Conservation (phyloP, 1,284 basidiomycete genomes). For the Naganishia liquefaciens region DNA sequence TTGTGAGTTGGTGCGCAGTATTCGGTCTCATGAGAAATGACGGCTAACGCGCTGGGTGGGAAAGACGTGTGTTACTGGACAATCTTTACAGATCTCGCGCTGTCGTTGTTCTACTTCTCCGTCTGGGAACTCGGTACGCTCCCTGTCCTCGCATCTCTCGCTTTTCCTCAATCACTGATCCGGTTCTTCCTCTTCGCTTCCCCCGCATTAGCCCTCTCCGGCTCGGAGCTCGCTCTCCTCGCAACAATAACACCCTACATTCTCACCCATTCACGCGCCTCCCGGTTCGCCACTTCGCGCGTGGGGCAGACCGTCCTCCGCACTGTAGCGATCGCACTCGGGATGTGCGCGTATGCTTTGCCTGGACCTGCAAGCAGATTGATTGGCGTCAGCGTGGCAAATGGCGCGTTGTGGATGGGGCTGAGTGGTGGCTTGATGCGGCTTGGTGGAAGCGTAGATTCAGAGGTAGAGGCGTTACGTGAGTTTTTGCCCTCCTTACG, state of each 20-base stretch:
- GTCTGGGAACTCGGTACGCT: slow-evolving; percentile 75
- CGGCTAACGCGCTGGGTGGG: background rate
- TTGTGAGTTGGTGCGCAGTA: slow-evolving; percentile 54
- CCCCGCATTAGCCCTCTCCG: slow-evolving; percentile 55
- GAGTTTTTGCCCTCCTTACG: slow-evolving; percentile 42
- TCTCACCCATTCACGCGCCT: slow-evolving; percentile 58
- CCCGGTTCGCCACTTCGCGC: slow-evolving; percentile 57
- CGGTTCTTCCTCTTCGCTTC: background rate
- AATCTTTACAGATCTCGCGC: slow-evolving; percentile 75
- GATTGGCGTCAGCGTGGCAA: slow-evolving; percentile 62
- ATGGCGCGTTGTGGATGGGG: slow-evolving; percentile 59
- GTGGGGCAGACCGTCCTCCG: slow-evolving; percentile 60
- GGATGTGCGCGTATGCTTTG: slow-evolving; percentile 64
- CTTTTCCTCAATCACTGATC: too few species aligned
- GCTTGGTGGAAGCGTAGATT: slow-evolving; percentile 56
- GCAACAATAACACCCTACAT: slow-evolving; percentile 68
- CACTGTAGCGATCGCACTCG: slow-evolving; percentile 59
- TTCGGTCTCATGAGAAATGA: background rate
- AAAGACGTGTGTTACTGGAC: slow-evolving; percentile 86
- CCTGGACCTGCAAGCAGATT: slow-evolving; percentile 63
- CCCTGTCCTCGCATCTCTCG: too few species aligned
- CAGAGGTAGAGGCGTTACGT: slow-evolving; percentile 60
- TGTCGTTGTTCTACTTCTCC: slow-evolving; percentile 87
- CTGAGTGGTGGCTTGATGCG: slow-evolving; percentile 63
- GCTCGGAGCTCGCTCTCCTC: slow-evolving; percentile 70